Percentiles rank a stretch among this genome's conserved stretches.
These are phyloP conservation scores for Bretschneidera sinensis DNA, from an alignment of 345 rosid genomes.

Conservation along the genomic window DNA sequence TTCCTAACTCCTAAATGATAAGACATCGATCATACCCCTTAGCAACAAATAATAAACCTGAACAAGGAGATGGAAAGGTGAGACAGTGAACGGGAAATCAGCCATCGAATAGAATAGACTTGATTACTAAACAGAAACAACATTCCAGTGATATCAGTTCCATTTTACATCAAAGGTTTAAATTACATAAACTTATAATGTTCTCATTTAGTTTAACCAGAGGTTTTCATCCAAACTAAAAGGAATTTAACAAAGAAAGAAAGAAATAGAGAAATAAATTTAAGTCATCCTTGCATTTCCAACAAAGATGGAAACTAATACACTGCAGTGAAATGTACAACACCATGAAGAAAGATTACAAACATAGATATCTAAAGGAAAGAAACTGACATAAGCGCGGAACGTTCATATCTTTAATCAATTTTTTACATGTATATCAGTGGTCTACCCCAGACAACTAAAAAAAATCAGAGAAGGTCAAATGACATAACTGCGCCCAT, in stretches of 20 bases:
- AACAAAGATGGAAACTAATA: neutral
- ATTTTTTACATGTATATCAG: neutral
- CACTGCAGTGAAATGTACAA: neutral
- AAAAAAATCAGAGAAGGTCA: slow-evolving; percentile 2
- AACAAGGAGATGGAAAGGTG: too few species aligned
- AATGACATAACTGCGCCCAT: slow-evolving; percentile 3
- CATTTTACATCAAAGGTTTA: too few species aligned
- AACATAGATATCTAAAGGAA: neutral
- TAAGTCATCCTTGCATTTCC: neutral
- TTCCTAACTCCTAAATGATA: too few species aligned
- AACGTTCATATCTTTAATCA: neutral
- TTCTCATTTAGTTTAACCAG: too few species aligned
- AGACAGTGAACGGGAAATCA: too few species aligned
- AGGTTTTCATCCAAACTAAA: too few species aligned
- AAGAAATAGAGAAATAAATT: neutral
- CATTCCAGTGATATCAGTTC: too few species aligned
- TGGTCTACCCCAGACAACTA: neutral
- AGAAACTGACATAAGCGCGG: neutral
- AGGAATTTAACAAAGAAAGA: neutral
- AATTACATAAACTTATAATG: neutral
- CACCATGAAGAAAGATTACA: neutral
- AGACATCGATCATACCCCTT: too few species aligned
- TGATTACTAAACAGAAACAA: too few species aligned
- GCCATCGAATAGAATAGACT: too few species aligned
- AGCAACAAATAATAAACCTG: too few species aligned